Conservation (phyloP, 768 basidiomycete genomes). For the Suillus spraguei region DNA sequence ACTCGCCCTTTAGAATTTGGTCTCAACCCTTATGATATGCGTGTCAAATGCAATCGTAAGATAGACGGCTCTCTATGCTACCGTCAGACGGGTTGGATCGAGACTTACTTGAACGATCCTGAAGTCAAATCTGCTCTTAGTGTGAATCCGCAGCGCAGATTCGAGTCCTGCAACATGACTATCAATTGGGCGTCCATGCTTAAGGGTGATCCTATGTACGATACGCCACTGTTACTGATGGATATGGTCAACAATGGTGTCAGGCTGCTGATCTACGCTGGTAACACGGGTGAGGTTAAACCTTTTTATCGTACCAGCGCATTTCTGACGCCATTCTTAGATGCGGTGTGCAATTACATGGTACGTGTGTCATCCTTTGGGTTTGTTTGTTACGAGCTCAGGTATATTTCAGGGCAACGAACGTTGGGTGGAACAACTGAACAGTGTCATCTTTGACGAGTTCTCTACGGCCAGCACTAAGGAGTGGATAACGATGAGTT, state of each 20-base stretch:
- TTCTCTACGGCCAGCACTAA: constrained; percentile 51
- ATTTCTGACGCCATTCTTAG: too few relatives aligned
- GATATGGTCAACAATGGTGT: constrained; percentile 83
- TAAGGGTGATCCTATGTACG: constrained; percentile 87
- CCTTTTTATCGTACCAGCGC: too few relatives aligned
- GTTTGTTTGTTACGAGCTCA: constrained; percentile 7
- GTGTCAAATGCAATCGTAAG: constrained; percentile 67
- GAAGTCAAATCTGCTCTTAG: constrained; percentile 74
- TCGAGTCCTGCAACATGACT: constrained; percentile 80
- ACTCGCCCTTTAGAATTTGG: too few relatives aligned
- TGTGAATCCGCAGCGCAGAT: too few relatives aligned
- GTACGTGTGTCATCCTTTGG: too few relatives aligned
- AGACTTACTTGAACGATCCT: constrained; percentile 82
- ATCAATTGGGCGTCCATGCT: constrained; percentile 80
- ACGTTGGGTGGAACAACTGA: constrained; percentile 69
- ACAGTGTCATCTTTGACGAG: constrained; percentile 61
- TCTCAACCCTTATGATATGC: constrained; percentile 95
- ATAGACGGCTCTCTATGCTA: constrained; percentile 80
- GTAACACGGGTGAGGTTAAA: too few relatives aligned
- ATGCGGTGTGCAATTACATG: too few relatives aligned
- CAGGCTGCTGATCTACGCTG: constrained; percentile 87
- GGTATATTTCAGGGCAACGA: constrained; percentile 63
- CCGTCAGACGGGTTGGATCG: constrained; percentile 83
- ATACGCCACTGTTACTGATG: constrained; percentile 77
- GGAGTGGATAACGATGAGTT: too few relatives aligned